These are phyloP conservation scores for Penicillium rolfsii DNA, from an alignment of 2,329 filamentous ascomycete species.

Conservation along the genomic window DNA sequence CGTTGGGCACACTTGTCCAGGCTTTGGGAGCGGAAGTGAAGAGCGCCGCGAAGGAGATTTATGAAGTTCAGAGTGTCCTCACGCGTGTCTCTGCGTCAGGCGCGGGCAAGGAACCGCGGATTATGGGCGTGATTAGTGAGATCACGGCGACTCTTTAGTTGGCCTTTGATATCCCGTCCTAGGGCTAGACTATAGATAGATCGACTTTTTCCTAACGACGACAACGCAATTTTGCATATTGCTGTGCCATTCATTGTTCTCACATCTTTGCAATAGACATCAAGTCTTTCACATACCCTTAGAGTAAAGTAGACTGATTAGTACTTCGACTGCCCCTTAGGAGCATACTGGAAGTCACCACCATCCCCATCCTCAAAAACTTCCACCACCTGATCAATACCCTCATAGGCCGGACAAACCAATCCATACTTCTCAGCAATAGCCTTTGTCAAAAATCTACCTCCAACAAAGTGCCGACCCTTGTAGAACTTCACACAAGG, in stretches of 20 bases:
- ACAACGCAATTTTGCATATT: neutral
- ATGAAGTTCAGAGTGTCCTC: conserved; percentile 55
- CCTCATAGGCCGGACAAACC: conserved; percentile 79
- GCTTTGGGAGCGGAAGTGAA: conserved; percentile 63
- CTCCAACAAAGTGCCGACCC: conserved; percentile 89
- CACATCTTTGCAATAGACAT: neutral
- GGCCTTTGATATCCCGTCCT: neutral
- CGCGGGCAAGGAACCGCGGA: conserved; percentile 61
- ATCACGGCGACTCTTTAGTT: conserved; percentile 51
- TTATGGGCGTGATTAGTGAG: conserved; percentile 63
- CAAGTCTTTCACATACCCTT: neutral
- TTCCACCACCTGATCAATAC: conserved; percentile 88
- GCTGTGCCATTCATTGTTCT: neutral
- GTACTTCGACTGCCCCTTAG: neutral
- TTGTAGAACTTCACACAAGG: conserved; percentile 81
- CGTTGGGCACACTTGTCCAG: conserved; percentile 73
- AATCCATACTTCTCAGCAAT: conserved; percentile 86
- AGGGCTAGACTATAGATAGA: conserved; percentile 2
- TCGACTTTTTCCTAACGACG: conserved; percentile 6
- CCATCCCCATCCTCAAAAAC: conserved; percentile 52
- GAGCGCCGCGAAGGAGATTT: conserved; percentile 60
- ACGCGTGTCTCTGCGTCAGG: conserved; percentile 52
- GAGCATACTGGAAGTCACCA: conserved; percentile 36
- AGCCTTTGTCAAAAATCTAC: conserved; percentile 77
- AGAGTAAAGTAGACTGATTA: neutral